These are phyloP conservation scores for Pichia norvegensis DNA, from an alignment of 1,139 yeast genomes.

Conservation along the genomic window DNA sequence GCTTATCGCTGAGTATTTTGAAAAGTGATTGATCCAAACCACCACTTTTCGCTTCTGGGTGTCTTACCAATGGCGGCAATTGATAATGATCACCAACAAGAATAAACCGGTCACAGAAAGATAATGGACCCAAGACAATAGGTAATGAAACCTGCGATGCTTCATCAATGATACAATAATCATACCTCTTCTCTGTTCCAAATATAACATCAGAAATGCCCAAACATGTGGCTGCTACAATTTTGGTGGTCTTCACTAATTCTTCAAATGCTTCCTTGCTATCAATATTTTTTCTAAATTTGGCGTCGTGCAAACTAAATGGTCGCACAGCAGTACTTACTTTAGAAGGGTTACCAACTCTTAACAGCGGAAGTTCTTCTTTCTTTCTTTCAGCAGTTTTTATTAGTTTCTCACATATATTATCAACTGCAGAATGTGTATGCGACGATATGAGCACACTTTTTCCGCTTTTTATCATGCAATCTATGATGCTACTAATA, in stretches of 20 bases:
- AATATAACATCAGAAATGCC: conserved; percentile 64
- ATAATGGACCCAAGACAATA: conserved; percentile 76
- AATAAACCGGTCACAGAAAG: conserved; percentile 69
- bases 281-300: conserved; percentile 32
- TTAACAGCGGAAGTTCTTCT: conserved; percentile 39
- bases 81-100: conserved; percentile 95
- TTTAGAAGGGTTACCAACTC: conserved; percentile 50
- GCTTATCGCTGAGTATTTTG: conserved; percentile 57
- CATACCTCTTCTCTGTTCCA: conserved; percentile 54
- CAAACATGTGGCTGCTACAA: conserved; percentile 85
- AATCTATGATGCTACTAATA: conserved; percentile 64
- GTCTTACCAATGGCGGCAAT: conserved; percentile 74
- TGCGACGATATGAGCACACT: conserved; percentile 75
- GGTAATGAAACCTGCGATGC: conserved; percentile 96
- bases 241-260: conserved; percentile 49
- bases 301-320: conserved; percentile 40
- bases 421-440: conserved; percentile 95
- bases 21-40: conserved; percentile 81
- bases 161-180: conserved; percentile 91
- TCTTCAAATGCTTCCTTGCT: conserved; percentile 38
- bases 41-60: conserved; percentile 43
- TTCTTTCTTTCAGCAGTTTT: conserved; percentile 35
- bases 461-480: conserved; percentile 52
- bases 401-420: conserved; percentile 66
- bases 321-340: conserved; percentile 58